Conservation (phyloP, 805 yeast species). For the Pichia sporocuriosa region DNA sequence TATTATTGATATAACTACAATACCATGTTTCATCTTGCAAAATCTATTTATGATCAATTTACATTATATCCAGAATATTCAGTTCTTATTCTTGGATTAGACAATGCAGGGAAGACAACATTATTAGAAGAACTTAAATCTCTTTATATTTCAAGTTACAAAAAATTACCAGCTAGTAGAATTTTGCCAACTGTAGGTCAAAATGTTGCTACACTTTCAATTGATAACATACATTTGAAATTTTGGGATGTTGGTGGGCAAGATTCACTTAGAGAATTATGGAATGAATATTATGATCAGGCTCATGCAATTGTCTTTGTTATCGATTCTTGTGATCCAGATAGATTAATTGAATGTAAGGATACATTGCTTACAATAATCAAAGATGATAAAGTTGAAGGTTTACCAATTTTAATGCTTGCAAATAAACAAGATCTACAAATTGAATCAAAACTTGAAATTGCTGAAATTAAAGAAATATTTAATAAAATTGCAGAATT, state of each 20-base stretch:
- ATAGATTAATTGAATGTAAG: constrained; percentile 75
- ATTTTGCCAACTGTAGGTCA: constrained; percentile 95
- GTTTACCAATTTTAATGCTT: constrained; percentile 87
- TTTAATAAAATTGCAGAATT: constrained; percentile 77
- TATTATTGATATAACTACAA: no score
- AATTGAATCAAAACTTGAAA: constrained; percentile 50
- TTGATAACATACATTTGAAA: constrained; percentile 46
- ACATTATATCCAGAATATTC: constrained; percentile 65
- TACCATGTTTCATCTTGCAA: constrained; percentile 61
- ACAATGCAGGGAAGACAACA: constrained; percentile 94
- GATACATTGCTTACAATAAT: constrained; percentile 55
- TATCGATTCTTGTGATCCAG: constrained; percentile 84
- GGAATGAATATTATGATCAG: constrained; percentile 79
- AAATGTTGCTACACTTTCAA: constrained; percentile 51
- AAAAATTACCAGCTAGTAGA: constrained; percentile 45
- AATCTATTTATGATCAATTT: constrained; percentile 52
- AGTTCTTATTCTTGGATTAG: constrained; percentile 78
- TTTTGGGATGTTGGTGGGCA: constrained; percentile 99
- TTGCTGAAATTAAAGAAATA: constrained; percentile 74
- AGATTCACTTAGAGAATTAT: constrained; percentile 69
- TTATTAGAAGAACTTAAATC: constrained; percentile 61
- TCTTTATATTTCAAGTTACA: constrained; percentile 41
- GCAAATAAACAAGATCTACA: constrained; percentile 90
- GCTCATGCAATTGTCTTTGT: constrained; percentile 91
- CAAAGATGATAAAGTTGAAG: constrained; percentile 54